Base-by-base conservation (phyloP, 1,284 basidiomycete species). In the Moesziomyces sp. region DNA sequence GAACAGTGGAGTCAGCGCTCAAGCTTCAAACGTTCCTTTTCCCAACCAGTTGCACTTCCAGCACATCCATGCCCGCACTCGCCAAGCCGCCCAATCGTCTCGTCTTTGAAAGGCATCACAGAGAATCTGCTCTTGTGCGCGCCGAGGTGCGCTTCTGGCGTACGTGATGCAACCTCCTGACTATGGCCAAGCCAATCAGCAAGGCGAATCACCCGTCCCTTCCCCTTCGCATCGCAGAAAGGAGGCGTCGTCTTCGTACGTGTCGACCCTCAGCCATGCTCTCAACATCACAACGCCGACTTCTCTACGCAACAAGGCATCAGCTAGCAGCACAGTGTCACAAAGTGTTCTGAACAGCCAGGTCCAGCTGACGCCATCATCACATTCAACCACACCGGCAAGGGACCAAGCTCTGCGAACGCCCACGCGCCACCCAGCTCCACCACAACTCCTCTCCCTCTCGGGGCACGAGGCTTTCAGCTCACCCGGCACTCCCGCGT, bases 201-300 rank as follows among this genome's bases (percentile, higher is more conserved):
- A 21, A 16, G 13, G 42, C 43, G 38, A 4, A 5, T 9, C 33
- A 21, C 19, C 24, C 13, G 42, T n/a, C 14, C 28, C 58, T 21
- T 40, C 24, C 28, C 35, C 18, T 10, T 19, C 49, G 11, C 28
- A 35, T 33, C 54, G 42, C 7, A 44, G 13, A 3, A 21, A 35
- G 21, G 21, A 45, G 8, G 8, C 46, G 5, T 46, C 51, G 1
- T 57, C 68, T 3, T 65, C 68, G 0, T 71, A 58, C 16, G 54
- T 64, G 13, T 71, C 68, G 7, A 53, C 58, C 3, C 58, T 71
- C 33, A 65, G 61, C 51, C 50, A 71, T 19, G 68, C 68, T 11
- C 58, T 71, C 24, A 58, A 61, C 46, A 71, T 71, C 26, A 46
- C 61, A 1, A 63, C 57, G 13, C 66, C 59, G 13, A 52, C 28